A percentile compares a stretch with the other conserved stretches of the same genome.
Conservation (phyloP, 495 filamentous ascomycete species). For the Aspergillus saccharolyticus region DNA sequence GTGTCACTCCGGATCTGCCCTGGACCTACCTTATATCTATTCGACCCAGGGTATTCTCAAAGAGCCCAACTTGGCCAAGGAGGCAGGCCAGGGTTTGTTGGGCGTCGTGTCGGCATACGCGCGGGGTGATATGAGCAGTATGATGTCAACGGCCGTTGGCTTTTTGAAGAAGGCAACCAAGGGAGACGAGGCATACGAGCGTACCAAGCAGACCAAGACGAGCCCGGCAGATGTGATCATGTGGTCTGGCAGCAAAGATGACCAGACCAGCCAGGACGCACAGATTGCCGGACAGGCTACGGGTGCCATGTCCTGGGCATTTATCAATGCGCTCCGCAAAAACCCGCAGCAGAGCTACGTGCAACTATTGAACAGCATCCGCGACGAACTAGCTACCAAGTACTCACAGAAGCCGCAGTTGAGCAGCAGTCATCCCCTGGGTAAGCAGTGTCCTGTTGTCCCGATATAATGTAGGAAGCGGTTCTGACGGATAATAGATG, state of each 20-base stretch:
- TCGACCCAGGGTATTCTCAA: slow-evolving; percentile 93
- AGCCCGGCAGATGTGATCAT: slow-evolving; percentile 94
- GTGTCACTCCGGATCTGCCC: slow-evolving; percentile 94
- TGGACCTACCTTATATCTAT: slow-evolving; percentile 97
- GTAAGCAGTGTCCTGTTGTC: slow-evolving; percentile 48
- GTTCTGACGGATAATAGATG: slow-evolving; percentile 44
- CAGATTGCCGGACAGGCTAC: slow-evolving; percentile 77
- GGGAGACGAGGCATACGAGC: slow-evolving; percentile 76
- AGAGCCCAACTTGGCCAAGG: slow-evolving; percentile 96
- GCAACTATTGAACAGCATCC: slow-evolving; percentile 89
- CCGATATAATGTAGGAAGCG: slow-evolving; percentile 18
- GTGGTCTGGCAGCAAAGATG: slow-evolving; percentile 95
- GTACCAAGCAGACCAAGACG: slow-evolving; percentile 82
- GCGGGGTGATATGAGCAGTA: slow-evolving; percentile 80
- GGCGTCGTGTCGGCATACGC: slow-evolving; percentile 85
- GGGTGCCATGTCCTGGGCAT: slow-evolving; percentile 97
- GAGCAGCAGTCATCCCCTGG: slow-evolving; percentile 91
- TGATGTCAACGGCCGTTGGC: slow-evolving; percentile 73
- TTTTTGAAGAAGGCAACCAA: slow-evolving; percentile 90
- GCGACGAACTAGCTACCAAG: slow-evolving; percentile 81
- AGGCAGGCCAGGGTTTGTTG: slow-evolving; percentile 89
- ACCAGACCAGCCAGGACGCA: slow-evolving; percentile 74
- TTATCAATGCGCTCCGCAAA: slow-evolving; percentile 90
- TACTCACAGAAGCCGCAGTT: slow-evolving; percentile 97
- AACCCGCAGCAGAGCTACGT: slow-evolving; percentile 98